Base-by-base conservation (phyloP, 306 rosid genomes). In the Delonix regia region DNA sequence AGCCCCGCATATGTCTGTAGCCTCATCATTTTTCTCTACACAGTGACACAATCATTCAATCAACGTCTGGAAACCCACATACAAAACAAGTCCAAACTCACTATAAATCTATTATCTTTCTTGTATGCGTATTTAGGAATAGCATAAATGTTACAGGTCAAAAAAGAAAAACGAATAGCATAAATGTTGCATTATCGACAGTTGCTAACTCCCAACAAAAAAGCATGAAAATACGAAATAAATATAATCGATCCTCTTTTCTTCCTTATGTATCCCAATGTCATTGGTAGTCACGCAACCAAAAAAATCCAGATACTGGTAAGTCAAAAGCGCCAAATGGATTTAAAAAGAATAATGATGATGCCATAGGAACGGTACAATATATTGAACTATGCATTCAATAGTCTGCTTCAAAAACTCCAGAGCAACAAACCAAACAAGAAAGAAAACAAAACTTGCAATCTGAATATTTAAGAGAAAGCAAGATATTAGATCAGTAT, bases 1-100 rank as follows among this genome's bases (percentile, higher is more conserved):
- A 96, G 83, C 83, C 97, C 93, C 11, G 94, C 97, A 81, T 96
- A 96, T 4, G 96, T 87, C 80, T 93, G 96, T 84, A 96, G 80
- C 92, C 87, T 91, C 93, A 96, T 87, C 97, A 90, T 95, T 73
- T 71, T 83, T 42, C 84, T 60, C 81, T 73, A 38, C 86, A 79
- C 27, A 65, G 49, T 75, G 22, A 21, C 47, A 79, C 30, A 83
- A 84, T 18, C 45, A 74, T 69, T 76, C 15, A 82, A 85, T 78
- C 66, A 75, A 70, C 73, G 61, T 41, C 27, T 59, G 68, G 80
- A 72, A 81, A 56, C 61, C 68, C 34, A 55, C 38, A 21, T 66
- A 38, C 8, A 30, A 24, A 60, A 56, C 1, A 60, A 71, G 15
- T 27, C 78, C 45, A 44, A 47, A 60, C 39, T 4, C 59, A 52